phyloP scores from a whole-genome alignment of 2,329 filamentous ascomycete genomes.

The Stagonosporopsis rhizophila region DNA sequence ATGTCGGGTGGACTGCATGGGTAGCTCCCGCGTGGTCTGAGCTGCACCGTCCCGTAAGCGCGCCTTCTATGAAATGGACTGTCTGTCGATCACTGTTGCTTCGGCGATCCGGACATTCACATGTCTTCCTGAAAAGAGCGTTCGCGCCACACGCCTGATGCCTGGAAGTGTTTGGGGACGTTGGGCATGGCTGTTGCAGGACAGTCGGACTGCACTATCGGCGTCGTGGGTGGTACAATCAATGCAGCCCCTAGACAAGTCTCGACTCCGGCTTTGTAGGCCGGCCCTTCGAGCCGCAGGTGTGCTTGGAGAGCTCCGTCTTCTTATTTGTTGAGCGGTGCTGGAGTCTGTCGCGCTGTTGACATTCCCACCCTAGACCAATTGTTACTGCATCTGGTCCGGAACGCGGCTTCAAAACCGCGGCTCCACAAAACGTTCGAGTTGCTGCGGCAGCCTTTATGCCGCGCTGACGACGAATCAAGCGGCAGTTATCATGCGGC shows the following conservation, averaged over 20 bases:
- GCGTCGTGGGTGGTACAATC: slow-evolving; percentile 13
- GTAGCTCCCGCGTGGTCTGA: slow-evolving; percentile 29
- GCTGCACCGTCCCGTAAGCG: slow-evolving; percentile 34
- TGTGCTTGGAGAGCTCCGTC: not conserved
- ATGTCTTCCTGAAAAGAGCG: not conserved
- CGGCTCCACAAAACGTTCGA: slow-evolving; percentile 8
- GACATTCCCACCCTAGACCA: not conserved
- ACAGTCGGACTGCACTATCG: slow-evolving; percentile 16
- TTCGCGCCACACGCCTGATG: not conserved
- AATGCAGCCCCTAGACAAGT: slow-evolving; percentile 10
- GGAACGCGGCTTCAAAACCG: not conserved
- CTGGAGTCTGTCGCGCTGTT: not conserved
- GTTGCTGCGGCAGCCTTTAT: not conserved
- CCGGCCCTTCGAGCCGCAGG: slow-evolving; percentile 8
- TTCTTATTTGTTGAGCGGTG: not conserved
- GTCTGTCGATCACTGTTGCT: slow-evolving; percentile 13
- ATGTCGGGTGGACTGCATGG: slow-evolving; percentile 23
- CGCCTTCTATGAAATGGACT: slow-evolving; percentile 6
- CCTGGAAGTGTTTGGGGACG: not conserved
- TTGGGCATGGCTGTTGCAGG: slow-evolving; percentile 3
- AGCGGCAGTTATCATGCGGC: not conserved
- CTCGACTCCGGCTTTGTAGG: slow-evolving; percentile 1
- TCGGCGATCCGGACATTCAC: slow-evolving; percentile 3
- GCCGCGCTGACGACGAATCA: slow-evolving; percentile 3
- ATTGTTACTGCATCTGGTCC: not conserved